Percentiles rank a stretch among this genome's conserved stretches.
Conservation (phyloP, 176 grass and related monocot genomes). For the Secale cereale region DNA sequence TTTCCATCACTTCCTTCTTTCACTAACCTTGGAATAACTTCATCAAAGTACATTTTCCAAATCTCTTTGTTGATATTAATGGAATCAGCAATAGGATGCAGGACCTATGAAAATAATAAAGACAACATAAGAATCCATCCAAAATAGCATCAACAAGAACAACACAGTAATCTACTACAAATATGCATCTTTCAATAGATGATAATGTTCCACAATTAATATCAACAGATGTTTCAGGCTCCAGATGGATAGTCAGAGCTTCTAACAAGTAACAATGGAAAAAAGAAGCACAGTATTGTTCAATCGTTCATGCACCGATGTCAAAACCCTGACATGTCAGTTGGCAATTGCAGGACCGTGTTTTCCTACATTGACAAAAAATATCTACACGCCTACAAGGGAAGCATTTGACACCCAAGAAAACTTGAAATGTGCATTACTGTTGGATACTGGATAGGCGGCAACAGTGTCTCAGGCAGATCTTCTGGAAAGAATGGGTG, state of each 20-base stretch:
- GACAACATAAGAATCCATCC: conserved; percentile 20
- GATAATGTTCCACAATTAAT: neutral
- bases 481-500: conserved; percentile 86
- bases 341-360: neutral
- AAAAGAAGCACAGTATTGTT: neutral
- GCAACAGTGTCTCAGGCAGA: conserved; percentile 74
- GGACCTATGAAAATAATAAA: conserved; percentile 54
- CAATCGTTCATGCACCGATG: neutral
- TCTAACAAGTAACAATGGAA: neutral
- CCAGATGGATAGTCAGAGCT: neutral
- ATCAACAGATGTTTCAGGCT: neutral
- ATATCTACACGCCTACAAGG: neutral
- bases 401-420: conserved; percentile 4
- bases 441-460: conserved; percentile 80
- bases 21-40: conserved; percentile 77
- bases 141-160: conserved; percentile 12
- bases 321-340: conserved; percentile 1
- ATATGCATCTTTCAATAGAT: conserved; percentile 10
- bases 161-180: neutral
- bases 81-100: conserved; percentile 72
- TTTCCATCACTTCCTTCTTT: conserved; percentile 87
- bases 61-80: conserved; percentile 94
- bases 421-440: conserved; percentile 33
- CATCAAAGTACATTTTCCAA: conserved; percentile 90
- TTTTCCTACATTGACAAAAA: conserved; percentile 2